Evolutionary conservation across 306 rosid genomes (phyloP).

Genomic region (Rosa chinensis): DNA sequence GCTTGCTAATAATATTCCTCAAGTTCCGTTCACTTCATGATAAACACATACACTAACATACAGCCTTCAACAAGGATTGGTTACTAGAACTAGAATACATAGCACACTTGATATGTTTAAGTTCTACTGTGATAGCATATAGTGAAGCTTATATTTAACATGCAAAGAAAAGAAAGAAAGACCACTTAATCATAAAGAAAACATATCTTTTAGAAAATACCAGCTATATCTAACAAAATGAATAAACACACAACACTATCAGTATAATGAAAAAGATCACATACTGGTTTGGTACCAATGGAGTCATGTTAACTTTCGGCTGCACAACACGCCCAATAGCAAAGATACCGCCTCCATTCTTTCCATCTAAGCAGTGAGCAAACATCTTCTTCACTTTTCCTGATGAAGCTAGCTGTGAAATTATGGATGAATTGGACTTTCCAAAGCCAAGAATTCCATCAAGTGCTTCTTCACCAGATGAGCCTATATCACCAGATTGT

Average conservation of each 20-base stretch:
- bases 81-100: background rate
- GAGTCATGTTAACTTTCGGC: conserved; percentile 91
- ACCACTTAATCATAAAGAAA: background rate
- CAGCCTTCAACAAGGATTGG: background rate
- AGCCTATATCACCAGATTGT: conserved; percentile 79
- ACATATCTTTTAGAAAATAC: background rate
- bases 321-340: conserved; percentile 96
- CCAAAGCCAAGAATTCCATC: conserved; percentile 99
- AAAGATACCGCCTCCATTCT: conserved; percentile 95
- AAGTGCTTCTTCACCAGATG: conserved; percentile 78
- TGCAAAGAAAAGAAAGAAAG: background rate
- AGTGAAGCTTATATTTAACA: background rate
- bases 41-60: background rate
- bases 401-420: conserved; percentile 94
- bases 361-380: conserved; percentile 98
- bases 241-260: background rate
- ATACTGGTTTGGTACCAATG: conserved; percentile 88
- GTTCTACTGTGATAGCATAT: background rate
- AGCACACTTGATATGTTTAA: background rate
- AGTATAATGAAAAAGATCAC: conserved; percentile 28
- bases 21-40: background rate
- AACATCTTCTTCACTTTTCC: conserved; percentile 91
- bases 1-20: background rate
- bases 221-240: background rate
- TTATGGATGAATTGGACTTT: conserved; percentile 84